Base-by-base conservation (phyloP, 2,329 filamentous ascomycete genomes). In the Ophiostoma fasciatum region DNA sequence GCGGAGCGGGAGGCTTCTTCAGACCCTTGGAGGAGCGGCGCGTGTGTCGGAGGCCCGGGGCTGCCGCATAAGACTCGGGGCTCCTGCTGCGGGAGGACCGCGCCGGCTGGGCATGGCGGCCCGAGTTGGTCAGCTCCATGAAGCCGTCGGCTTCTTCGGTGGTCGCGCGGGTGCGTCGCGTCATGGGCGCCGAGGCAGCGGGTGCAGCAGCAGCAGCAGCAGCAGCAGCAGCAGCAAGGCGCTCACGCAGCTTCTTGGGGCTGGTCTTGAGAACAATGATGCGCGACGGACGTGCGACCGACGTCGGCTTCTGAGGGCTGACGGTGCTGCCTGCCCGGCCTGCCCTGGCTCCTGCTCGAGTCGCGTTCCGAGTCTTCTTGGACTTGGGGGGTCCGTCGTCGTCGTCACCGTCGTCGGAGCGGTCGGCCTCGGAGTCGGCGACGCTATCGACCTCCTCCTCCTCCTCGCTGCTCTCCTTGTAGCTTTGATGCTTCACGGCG, bases 41-140 rank as follows among this genome's bases (percentile, higher is more conserved):
- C 5, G 62, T 53, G 40, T 68, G 57, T 4, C 35, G 23, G 5
- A n/a, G 11, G 8, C 2, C 32, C 32, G 7, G 8, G 23, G 33
- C 36, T 3, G 53, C 57, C 9, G 44, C 52, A 20, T 62, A 60
- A 12, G 54, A 49, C 43, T 78, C 72, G 0, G 73, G 72, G 41
- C 68, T 74, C 45, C 58, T 62, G 45, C 69, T 75, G 37, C 68
- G 69, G 28, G 64, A 63, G 14, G 57, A 57, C 27, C 66, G 60
- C 21, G 63, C 55, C 3, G 59, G 50, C 28, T 61, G 60, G 15
- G 62, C 64, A 43, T 78, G 72, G 38, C 61, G 64, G n/a, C 73
- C 74, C 7, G 73, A 77, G 45, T 62, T 68, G 6, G 72, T 68
- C 12, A 78, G 56, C 46, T 76, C 70, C 5, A 74, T 51, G 7